Evolutionary conservation across 2,329 filamentous ascomycete species (phyloP).

Genomic region (Aspergillus costaricaensis): DNA sequence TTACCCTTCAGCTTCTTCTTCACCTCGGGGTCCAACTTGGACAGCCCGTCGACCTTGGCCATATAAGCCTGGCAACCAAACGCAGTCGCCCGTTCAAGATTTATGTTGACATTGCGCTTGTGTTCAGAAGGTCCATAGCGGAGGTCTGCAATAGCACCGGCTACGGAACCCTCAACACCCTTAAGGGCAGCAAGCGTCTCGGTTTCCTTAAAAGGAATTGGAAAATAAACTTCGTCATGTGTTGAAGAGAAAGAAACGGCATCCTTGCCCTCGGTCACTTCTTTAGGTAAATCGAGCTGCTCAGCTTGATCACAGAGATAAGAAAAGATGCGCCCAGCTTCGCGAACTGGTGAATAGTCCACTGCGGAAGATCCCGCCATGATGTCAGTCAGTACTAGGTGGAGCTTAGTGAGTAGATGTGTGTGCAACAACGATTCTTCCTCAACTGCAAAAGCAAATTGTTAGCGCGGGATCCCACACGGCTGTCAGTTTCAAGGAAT

Average conservation of each 20-base stretch:
- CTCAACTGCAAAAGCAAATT: neutral
- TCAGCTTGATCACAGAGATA: slow-evolving; percentile 39
- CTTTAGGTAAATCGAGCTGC: slow-evolving; percentile 34
- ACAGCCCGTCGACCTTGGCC: slow-evolving; percentile 43
- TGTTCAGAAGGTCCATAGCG: slow-evolving; percentile 48
- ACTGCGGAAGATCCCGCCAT: slow-evolving; percentile 21
- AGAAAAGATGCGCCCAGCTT: slow-evolving; percentile 42
- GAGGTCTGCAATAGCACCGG: slow-evolving; percentile 61
- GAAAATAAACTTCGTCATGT: slow-evolving; percentile 42
- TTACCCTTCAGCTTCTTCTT: slow-evolving; percentile 43
- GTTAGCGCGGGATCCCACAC: too few relatives aligned
- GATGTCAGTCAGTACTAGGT: slow-evolving; percentile 5
- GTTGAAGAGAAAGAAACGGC: slow-evolving; percentile 40
- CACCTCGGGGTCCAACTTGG: slow-evolving; percentile 40
- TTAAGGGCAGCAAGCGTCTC: slow-evolving; percentile 59
- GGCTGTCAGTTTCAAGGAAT: neutral
- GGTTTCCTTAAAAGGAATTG: slow-evolving; percentile 55
- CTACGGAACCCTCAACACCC: slow-evolving; percentile 61
- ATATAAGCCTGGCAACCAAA: slow-evolving; percentile 47
- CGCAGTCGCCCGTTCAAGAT: slow-evolving; percentile 42
- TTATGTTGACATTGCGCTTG: slow-evolving; percentile 38
- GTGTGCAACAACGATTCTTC: neutral
- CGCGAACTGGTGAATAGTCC: slow-evolving; percentile 38
- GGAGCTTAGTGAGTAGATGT: neutral
- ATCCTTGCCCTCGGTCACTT: slow-evolving; percentile 34